Conservation (phyloP, 2,329 filamentous ascomycete species). For the Metarhizium guizhouense region DNA sequence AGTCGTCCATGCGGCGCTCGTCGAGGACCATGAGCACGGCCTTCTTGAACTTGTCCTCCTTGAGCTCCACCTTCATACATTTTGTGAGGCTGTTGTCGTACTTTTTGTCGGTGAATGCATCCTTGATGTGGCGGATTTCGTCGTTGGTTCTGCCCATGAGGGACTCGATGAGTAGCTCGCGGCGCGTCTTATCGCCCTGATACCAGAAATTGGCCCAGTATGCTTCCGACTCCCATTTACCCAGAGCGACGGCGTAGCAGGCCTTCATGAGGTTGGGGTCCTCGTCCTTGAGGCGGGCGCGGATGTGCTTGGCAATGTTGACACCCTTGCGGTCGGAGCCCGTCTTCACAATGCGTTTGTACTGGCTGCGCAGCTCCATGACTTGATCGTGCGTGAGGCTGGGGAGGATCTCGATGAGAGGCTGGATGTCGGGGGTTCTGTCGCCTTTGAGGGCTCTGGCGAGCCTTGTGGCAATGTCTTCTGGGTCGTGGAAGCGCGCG, state of each 20-base stretch:
- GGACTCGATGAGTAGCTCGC: constrained; percentile 85
- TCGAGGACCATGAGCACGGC: constrained; percentile 79
- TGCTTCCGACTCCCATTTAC: constrained; percentile 84
- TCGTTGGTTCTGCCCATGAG: constrained; percentile 83
- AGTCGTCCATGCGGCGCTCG: constrained; percentile 74
- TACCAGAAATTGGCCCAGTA: constrained; percentile 99
- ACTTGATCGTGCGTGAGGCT: constrained; percentile 80
- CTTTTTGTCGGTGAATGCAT: constrained; percentile 83
- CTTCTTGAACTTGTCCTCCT: constrained; percentile 91
- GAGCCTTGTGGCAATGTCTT: constrained; percentile 67
- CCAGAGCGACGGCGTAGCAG: constrained; percentile 81
- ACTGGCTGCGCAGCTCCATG: constrained; percentile 75
- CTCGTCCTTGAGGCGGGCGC: constrained; percentile 63
- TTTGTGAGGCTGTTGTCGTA: constrained; percentile 72
- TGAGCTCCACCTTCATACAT: constrained; percentile 88
- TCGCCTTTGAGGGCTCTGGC: constrained; percentile 65
- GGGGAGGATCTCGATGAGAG: constrained; percentile 77
- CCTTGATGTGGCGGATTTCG: constrained; percentile 83
- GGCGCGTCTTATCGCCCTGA: constrained; percentile 72
- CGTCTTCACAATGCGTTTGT: constrained; percentile 83
- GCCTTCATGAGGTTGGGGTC: constrained; percentile 77
- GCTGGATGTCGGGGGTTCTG: constrained; percentile 55
- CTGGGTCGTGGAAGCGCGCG: constrained; percentile 75
- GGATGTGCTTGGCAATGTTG: constrained; percentile 80
- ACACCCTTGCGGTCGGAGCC: constrained; percentile 65